Conservation (phyloP, 768 basidiomycete species). For the Termitomyces sp. region DNA sequence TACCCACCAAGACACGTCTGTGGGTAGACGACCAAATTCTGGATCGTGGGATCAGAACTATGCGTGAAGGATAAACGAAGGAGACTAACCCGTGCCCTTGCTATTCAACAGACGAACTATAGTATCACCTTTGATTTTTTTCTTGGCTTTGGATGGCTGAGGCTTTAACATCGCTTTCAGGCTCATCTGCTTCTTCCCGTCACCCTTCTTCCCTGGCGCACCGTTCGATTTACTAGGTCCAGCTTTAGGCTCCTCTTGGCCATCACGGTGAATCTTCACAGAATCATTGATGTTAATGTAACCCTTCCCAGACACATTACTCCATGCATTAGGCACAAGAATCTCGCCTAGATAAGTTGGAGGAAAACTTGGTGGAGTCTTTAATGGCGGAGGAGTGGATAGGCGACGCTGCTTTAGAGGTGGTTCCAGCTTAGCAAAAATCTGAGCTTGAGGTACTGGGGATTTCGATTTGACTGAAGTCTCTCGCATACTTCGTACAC, state of each 20-base stretch:
- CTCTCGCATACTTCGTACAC: constrained; percentile 39
- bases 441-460: constrained; percentile 13
- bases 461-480: constrained; percentile 9
- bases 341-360: constrained; percentile 66
- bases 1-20: constrained; percentile 70
- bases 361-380: constrained; percentile 16
- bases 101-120: constrained; percentile 67
- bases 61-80: too few species aligned
- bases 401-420: constrained; percentile 56
- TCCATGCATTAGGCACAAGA: constrained; percentile 74
- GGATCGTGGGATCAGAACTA: not conserved
- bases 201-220: constrained; percentile 33
- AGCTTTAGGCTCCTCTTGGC: constrained; percentile 31
- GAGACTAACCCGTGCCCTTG: constrained; percentile 59
- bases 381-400: constrained; percentile 27
- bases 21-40: constrained; percentile 77
- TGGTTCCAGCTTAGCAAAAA: constrained; percentile 18
- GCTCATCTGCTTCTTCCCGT: constrained; percentile 63
- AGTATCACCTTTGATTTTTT: constrained; percentile 58
- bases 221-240: constrained; percentile 24
- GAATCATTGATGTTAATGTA: constrained; percentile 68
- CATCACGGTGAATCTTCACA: constrained; percentile 57
- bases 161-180: constrained; percentile 67
- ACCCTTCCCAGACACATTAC: constrained; percentile 70
- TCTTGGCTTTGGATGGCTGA: constrained; percentile 50